Conservation (phyloP, 371 early-diverging fungal species). For the Mucor circinelloides region DNA sequence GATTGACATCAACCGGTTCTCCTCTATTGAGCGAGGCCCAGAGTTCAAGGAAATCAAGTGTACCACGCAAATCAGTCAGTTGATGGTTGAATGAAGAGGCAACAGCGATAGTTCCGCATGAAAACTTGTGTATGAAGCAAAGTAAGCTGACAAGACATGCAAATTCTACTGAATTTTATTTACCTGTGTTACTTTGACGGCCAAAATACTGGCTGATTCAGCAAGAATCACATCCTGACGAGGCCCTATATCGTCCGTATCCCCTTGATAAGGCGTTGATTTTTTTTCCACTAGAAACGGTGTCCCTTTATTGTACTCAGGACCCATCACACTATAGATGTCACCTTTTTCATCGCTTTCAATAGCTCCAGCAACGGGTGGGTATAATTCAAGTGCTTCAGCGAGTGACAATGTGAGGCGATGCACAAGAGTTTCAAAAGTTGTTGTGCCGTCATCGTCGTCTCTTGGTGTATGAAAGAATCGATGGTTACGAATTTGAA, state of each 20-base stretch:
- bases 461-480: conserved; percentile 27
- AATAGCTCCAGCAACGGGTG: conserved; percentile 37
- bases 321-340: conserved; percentile 21
- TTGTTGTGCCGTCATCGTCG: not conserved
- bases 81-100: conserved; percentile 44
- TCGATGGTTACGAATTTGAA: conserved; percentile 46
- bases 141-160: not conserved
- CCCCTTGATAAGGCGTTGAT: conserved; percentile 32
- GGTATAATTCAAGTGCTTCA: conserved; percentile 45
- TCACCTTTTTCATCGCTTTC: conserved; percentile 23
- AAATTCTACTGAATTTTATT: not conserved
- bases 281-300: conserved; percentile 44
- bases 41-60: conserved; percentile 43
- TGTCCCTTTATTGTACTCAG: conserved; percentile 23
- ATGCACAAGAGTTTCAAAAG: conserved; percentile 22
- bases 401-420: conserved; percentile 38
- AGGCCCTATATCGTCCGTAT: conserved; percentile 37
- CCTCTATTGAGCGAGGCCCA: conserved; percentile 40
- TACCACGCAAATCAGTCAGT: conserved; percentile 40
- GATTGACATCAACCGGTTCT: conserved; percentile 32
- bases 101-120: conserved; percentile 44
- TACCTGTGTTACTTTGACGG: conserved; percentile 48
- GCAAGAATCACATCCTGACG: conserved; percentile 24
- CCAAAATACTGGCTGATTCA: conserved; percentile 25
- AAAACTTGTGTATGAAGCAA: no score